phyloP scores from a whole-genome alignment of 306 rosid genomes.

The apple (Malus domestica) region ASM211411v1 NC_041802.1:31814001-31814500 shows the following conservation, averaged over 20 bases:
- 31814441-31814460: constrained; percentile 62
- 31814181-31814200: no score
- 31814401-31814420: constrained; percentile 87
- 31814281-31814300: not conserved
- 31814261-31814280: not conserved
- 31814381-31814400: constrained; percentile 54
- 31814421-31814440: constrained; percentile 53
- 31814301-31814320: constrained; percentile 70
- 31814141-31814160: no score
- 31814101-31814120: no score
- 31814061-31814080: no score
- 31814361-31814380: constrained; percentile 75
- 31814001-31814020: no score
- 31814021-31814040: no score
- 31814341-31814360: constrained; percentile 74
- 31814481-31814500: constrained; percentile 80
- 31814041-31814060: no score
- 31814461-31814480: constrained; percentile 81
- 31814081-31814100: no score
- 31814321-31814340: constrained; percentile 84
- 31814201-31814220: no score
- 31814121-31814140: no score
- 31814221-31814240: no score
- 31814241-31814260: not conserved
- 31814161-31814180: no score